phyloP scores from a whole-genome alignment of 1,284 basidiomycete genomes.

The Tausonia pullulans region DNA sequence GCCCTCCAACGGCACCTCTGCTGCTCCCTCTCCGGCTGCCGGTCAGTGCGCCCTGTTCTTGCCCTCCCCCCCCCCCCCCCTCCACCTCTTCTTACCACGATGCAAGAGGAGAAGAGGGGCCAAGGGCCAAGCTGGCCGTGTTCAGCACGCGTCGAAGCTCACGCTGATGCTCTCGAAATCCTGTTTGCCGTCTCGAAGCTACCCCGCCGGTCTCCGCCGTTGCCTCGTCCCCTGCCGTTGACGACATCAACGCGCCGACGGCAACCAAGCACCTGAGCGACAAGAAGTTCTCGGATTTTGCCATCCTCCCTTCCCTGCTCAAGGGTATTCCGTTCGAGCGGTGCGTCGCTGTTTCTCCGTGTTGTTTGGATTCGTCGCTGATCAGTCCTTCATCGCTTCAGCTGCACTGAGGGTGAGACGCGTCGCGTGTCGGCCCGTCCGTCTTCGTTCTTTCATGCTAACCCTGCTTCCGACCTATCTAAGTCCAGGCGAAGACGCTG shows the following conservation, averaged over 20 bases:
- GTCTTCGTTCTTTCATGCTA: too few species aligned
- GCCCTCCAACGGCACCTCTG: too few species aligned
- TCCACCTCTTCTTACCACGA: neutral
- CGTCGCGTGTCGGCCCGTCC: neutral
- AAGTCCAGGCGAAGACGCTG: slow-evolving; percentile 39
- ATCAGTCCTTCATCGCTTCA: neutral
- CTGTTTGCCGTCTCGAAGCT: neutral
- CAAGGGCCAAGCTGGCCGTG: neutral
- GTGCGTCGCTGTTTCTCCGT: neutral
- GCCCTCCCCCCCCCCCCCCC: too few species aligned
- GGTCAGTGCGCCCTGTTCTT: too few species aligned
- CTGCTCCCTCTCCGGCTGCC: too few species aligned
- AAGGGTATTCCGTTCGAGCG: slow-evolving; percentile 8
- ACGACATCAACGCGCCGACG: neutral
- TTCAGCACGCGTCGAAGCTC: neutral
- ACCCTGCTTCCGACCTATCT: neutral
- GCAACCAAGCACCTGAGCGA: slow-evolving; percentile 7
- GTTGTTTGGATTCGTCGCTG: neutral
- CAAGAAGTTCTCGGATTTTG: slow-evolving; percentile 15
- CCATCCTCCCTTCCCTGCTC: slow-evolving; percentile 4
- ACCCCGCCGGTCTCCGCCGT: too few species aligned
- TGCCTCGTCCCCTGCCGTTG: too few species aligned
- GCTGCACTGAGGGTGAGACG: neutral
- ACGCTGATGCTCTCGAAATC: neutral
- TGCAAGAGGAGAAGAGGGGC: neutral